Evolutionary conservation across 2,329 filamentous ascomycete species (phyloP).

Genomic region (Penicillium oxalicum): DNA sequence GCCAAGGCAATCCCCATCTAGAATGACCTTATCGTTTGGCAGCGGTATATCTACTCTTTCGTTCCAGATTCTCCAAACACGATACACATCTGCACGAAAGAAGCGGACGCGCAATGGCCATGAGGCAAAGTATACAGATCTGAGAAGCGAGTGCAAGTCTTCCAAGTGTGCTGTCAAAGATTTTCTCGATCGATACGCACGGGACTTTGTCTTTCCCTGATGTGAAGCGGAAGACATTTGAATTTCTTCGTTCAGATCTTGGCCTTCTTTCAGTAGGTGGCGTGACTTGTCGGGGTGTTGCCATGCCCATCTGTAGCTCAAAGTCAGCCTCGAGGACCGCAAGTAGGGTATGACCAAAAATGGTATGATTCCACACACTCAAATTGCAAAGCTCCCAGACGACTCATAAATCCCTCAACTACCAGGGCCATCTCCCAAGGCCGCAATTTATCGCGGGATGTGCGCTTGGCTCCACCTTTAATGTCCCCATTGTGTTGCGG

Average conservation of each 20-base stretch:
- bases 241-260: conserved; percentile 25
- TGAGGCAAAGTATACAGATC: conserved; percentile 68
- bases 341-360: not conserved
- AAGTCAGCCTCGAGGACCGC: conserved; percentile 1
- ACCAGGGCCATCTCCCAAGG: conserved; percentile 90
- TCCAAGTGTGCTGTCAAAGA: conserved; percentile 65
- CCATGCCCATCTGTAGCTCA: conserved; percentile 70
- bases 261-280: conserved; percentile 51
- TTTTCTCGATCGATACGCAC: conserved; percentile 45
- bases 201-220: conserved; percentile 36
- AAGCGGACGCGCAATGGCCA: conserved; percentile 83
- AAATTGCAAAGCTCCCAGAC: conserved; percentile 84
- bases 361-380: conserved; percentile 55
- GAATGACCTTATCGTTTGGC: conserved; percentile 49
- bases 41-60: conserved; percentile 45
- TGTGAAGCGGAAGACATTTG: conserved; percentile 30
- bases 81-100: conserved; percentile 64
- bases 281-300: conserved; percentile 75
- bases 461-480: conserved; percentile 75
- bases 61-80: conserved; percentile 60
- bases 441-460: conserved; percentile 59
- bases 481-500: conserved; percentile 84
- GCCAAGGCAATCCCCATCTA: conserved; percentile 40
- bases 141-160: conserved; percentile 74
- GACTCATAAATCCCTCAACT: conserved; percentile 82